Base-by-base conservation (phyloP, 306 rosid species). In the Parietaria judaica region DNA sequence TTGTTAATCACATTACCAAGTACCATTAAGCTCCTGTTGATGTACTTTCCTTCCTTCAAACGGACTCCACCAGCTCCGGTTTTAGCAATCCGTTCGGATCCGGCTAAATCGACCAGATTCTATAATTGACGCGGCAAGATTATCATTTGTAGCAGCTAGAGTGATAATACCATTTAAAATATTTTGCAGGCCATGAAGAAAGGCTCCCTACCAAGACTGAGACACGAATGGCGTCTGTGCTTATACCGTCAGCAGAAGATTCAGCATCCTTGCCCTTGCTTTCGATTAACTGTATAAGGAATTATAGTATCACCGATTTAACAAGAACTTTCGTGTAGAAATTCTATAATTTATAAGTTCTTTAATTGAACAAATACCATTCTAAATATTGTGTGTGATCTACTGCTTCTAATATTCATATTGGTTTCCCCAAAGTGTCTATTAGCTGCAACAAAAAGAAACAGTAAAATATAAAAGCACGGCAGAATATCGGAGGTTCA, bases 41-140 rank as follows among this genome's bases (percentile, higher is more conserved):
- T 92, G 76, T 86, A 73, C 78, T 92, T 88, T 57, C 99, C 99
- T 76, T 92, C 99, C 77, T 92, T 92, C 68, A 92, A 67, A 61
- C 96, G 99, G 39, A 84, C 86, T 60, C 96, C 99, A 3, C 73
- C 96, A 59, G 95, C 99, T 72, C 99, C 99, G 34, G 99, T 88
- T 73, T 92, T 92, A 36, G 99, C 96, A 72, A 92, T 88, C 66
- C 99, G 75, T 78, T 92, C 99, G 55, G 99, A 92, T 48, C 96
- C 99, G 69, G 99, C 96, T 64, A 92, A 63, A 71, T 92, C 99
- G 52, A 92, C 96, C 79, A 92, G 84, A 76, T 92, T 92, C 96
- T 92, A 50, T 53, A 63, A 11, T 63, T 7, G 31, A 57, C 3
- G n/a, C 56, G 51, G 38, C 17, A 3, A 56, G 38, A 50, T 48